These are phyloP conservation scores for Arachnopeziza araneosa DNA, from an alignment of 2,329 filamentous ascomycete genomes.

Conservation along the genomic window DNA sequence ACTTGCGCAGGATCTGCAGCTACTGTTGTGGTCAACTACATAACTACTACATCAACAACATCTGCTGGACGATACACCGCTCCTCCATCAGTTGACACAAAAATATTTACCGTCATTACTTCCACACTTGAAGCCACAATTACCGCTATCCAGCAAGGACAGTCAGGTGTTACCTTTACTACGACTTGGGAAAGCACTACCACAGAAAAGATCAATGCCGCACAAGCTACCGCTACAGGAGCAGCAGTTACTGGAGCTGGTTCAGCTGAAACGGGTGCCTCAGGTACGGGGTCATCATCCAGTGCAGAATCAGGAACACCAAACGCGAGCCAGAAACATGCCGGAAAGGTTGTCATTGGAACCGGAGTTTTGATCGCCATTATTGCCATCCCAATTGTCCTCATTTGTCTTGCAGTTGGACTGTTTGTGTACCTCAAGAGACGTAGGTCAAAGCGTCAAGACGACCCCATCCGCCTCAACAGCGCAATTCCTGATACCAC, in stretches of 20 bases:
- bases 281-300: neutral
- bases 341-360: conserved; percentile 1
- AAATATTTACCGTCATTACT: conserved; percentile 11
- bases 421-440: conserved; percentile 10
- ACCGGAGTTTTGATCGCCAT: conserved; percentile 10
- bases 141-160: conserved; percentile 4
- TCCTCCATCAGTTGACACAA: conserved; percentile 11
- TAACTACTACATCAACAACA: conserved; percentile 7
- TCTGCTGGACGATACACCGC: conserved; percentile 12
- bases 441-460: conserved; percentile 1
- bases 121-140: conserved; percentile 9
- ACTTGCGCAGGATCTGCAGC: conserved; percentile 9
- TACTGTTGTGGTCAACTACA: conserved; percentile 1
- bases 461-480: conserved; percentile 6
- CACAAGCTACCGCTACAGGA: neutral
- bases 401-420: conserved; percentile 5
- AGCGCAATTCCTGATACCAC: neutral
- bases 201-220: conserved; percentile 7
- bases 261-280: neutral
- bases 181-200: conserved; percentile 14
- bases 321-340: neutral
- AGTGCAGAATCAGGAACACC: neutral
- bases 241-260: neutral
- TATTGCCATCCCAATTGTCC: conserved; percentile 3
- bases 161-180: conserved; percentile 6